These are phyloP conservation scores for Ceratocystiopsis minuta DNA, from an alignment of 2,329 filamentous ascomycete genomes.

Conservation along the genomic window DNA sequence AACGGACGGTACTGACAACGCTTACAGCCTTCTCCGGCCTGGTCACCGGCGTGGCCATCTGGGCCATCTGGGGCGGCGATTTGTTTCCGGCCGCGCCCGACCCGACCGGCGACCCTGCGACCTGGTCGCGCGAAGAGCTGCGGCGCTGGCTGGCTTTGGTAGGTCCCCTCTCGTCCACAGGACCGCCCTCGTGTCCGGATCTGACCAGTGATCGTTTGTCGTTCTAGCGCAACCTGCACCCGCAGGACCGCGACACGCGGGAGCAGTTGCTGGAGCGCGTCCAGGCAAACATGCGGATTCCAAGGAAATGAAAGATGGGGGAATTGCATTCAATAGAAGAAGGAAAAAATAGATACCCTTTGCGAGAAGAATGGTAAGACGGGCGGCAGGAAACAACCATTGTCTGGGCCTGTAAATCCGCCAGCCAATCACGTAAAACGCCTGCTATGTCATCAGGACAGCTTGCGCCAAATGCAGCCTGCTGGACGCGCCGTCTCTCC, in stretches of 20 bases:
- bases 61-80: conserved; percentile 71
- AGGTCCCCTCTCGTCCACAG: conserved; percentile 19
- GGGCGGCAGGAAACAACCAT: neutral
- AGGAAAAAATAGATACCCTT: no score
- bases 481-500: no score
- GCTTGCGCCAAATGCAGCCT: no score
- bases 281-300: conserved; percentile 27
- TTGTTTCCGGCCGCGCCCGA: conserved; percentile 62
- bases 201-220: no score
- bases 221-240: conserved; percentile 22
- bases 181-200: no score
- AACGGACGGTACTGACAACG: neutral
- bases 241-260: conserved; percentile 22
- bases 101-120: conserved; percentile 52
- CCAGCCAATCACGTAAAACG: no score
- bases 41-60: conserved; percentile 63
- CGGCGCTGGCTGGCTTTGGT: conserved; percentile 66
- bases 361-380: neutral
- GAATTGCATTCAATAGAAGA: neutral
- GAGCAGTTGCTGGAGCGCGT: conserved; percentile 30
- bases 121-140: conserved; percentile 68
- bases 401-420: neutral
- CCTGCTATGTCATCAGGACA: no score
- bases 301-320: conserved; percentile 12
- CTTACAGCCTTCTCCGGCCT: conserved; percentile 57